Evolutionary conservation across 441 rosid species (phyloP), one percentile per base, ranked within the genome.

Genomic region (Croton setiger): DNA sequence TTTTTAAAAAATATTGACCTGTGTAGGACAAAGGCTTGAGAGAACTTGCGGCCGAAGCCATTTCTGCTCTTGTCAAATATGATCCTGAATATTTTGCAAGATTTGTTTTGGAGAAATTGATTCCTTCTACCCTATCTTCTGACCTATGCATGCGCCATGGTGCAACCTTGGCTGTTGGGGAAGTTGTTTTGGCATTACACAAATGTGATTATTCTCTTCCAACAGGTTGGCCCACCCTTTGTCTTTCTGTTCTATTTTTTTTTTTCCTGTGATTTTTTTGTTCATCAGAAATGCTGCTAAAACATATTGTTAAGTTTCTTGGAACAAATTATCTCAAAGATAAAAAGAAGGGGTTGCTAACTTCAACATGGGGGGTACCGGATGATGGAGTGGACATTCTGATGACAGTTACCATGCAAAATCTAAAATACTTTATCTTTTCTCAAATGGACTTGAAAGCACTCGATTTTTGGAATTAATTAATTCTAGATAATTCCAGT

Each of bases 131-230:
- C 68, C 93, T 94, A 52, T 94, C 97, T 35, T 78, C 96, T 62
- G 98, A 94, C 83, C 78, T 94, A 76, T 88, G 96, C 84, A 80
- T 78, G 71, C 98, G 96, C 59, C 98, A 94, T 84, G 98, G 98
- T 82, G 90, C 93, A 48, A 91, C 97, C 75, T 84, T 91, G 72
- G 92, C 97, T 69, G 78, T 76, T 68, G 98, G 88, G 54, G 98
- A 94, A 83, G 78, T 94, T 75, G 85, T 86, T 75, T 80, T 88
- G 79, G 92, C 96, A 71, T 74, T 94, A 59, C 85, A 85, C 82
- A 84, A 76, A 68, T 81, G 81, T 75, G 86, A 76, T 75, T 76
- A 74, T 69, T 68, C 64, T 69, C 88, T 86, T 73, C 79, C 88
- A 55, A 51, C 78, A 66, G 97, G 96, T 91, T 76, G 47, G 95